phyloP scores from a whole-genome alignment of 2,329 filamentous ascomycete genomes.

The Capronia epimyces region DNA sequence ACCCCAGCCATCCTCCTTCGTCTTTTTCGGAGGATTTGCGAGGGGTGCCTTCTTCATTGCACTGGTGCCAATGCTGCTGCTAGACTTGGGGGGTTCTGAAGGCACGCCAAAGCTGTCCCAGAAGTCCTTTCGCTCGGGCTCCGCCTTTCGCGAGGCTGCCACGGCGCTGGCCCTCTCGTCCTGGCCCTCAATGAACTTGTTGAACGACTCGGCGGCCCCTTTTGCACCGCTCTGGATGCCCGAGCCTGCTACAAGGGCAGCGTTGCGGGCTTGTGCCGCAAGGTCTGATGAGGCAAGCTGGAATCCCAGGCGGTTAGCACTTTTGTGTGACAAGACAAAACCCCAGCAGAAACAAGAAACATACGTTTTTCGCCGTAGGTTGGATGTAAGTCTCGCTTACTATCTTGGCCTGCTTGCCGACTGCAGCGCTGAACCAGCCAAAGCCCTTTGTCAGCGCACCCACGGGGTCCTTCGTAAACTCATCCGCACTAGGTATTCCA shows the following conservation, averaged over 20 bases:
- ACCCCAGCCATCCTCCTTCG: slow-evolving; percentile 55
- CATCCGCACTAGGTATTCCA: slow-evolving; percentile 65
- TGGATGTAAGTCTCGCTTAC: slow-evolving; percentile 90
- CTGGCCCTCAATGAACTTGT: slow-evolving; percentile 78
- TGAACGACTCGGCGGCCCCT: slow-evolving; percentile 72
- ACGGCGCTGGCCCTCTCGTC: slow-evolving; percentile 34
- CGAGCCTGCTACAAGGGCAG: slow-evolving; percentile 51
- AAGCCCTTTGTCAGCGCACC: slow-evolving; percentile 86
- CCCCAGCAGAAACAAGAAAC: slow-evolving; percentile 25
- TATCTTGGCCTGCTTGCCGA: slow-evolving; percentile 83
- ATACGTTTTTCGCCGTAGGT: slow-evolving; percentile 81
- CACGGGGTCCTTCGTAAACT: slow-evolving; percentile 85
- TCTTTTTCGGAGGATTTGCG: slow-evolving; percentile 31
- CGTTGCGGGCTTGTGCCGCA: slow-evolving; percentile 62
- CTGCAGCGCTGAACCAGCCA: slow-evolving; percentile 84
- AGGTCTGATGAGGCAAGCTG: slow-evolving; percentile 77
- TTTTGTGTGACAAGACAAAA: no score
- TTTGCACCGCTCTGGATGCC: slow-evolving; percentile 62
- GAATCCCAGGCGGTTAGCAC: not conserved
- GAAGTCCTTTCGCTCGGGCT: slow-evolving; percentile 71
- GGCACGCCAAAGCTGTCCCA: slow-evolving; percentile 71
- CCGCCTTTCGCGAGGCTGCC: slow-evolving; percentile 38
- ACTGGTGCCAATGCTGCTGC: slow-evolving; percentile 54
- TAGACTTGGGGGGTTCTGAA: slow-evolving; percentile 13
- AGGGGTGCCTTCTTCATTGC: slow-evolving; percentile 52